Percentiles rank a stretch among this genome's conserved stretches.
Evolutionary conservation across 2,329 filamentous ascomycete genomes (phyloP).

Genomic region (Rosellinia necatrix): DNA sequence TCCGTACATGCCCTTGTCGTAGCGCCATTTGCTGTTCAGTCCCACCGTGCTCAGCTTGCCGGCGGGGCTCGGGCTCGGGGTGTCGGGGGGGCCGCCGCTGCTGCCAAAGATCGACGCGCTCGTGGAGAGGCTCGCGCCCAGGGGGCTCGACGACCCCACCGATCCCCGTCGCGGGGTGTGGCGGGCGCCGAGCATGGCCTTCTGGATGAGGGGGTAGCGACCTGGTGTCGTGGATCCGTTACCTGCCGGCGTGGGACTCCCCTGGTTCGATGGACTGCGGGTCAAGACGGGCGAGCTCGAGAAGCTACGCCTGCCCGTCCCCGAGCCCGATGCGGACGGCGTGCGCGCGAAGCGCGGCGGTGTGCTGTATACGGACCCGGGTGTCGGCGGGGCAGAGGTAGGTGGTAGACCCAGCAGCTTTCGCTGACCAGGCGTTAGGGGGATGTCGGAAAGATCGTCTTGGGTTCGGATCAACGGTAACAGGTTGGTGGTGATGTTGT

Average conservation of each 20-base stretch:
- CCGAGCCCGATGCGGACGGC: constrained; percentile 66
- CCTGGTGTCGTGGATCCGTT: constrained; percentile 49
- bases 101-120: constrained; percentile 53
- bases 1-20: constrained; percentile 68
- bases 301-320: constrained; percentile 62
- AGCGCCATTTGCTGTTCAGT: constrained; percentile 93
- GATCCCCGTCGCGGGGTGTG: constrained; percentile 63
- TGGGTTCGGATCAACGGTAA: constrained; percentile 72
- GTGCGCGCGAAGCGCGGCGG: constrained; percentile 86
- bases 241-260: constrained; percentile 40
- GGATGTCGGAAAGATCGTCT: constrained; percentile 86
- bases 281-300: constrained; percentile 63
- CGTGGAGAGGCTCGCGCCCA: not conserved
- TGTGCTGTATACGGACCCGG: constrained; percentile 76
- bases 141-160: constrained; percentile 42
- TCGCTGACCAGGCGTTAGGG: constrained; percentile 87
- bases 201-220: constrained; percentile 70
- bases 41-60: constrained; percentile 74
- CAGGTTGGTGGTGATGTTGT: constrained; percentile 74
- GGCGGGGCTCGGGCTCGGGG: constrained; percentile 69
- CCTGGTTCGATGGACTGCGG: constrained; percentile 51
- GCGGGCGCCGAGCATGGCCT: constrained; percentile 61
- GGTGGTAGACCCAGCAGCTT: constrained; percentile 81
- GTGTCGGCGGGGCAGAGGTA: constrained; percentile 64
- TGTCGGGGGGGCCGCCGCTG: constrained; percentile 60